Base-by-base conservation (phyloP, 257 asterid species). In the Verbena officinalis region DNA sequence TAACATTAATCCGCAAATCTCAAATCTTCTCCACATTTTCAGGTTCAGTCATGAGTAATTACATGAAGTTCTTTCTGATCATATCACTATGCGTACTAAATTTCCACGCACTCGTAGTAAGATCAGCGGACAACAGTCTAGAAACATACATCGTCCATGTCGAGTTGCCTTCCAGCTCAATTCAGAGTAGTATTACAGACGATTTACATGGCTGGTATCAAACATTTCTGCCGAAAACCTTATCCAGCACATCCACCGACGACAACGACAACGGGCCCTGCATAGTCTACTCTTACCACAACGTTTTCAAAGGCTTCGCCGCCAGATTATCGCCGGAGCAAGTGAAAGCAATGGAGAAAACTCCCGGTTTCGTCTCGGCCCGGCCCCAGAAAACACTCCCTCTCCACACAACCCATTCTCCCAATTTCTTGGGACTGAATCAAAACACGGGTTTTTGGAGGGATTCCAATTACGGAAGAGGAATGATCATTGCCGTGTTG, bases 361-460 rank as follows among this genome's bases (percentile, higher is more conserved):
- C 13, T 5, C 59, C 72, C 2, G 78, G 80, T 3, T 79, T 79
- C 50, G 5, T 79, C n/a, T 79, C 72, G 1, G 79, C 84, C 5
- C 71, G 54, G 10, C 76, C 76, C 0, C 66, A 79, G 15, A 52
- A 54, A 59, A 40, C 9, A 5, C 1, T 70, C 0, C 13, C 80
- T 14, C 73, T 73, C 21, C 81, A 72, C 54, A 81, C 84, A n/a
- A 81, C 84, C 0, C 91, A 84, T 46, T 73, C 85, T 4, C 85
- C 89, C 3, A 72, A 68, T 3, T 86, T 84, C 57, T 54, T 86
- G 55, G 89, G 95, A 14, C 65, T 86, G 30, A 73, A 67, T 54
- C 86, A 62, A 14, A 71, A 81, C 60, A 21, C 15, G 27, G 89
- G 89, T n/a, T 21, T 81, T 7, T 86, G 88, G 91, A 43, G 52